Base-by-base conservation (phyloP, 148 eudicot genomes). In the Limonium bicolor region DNA sequence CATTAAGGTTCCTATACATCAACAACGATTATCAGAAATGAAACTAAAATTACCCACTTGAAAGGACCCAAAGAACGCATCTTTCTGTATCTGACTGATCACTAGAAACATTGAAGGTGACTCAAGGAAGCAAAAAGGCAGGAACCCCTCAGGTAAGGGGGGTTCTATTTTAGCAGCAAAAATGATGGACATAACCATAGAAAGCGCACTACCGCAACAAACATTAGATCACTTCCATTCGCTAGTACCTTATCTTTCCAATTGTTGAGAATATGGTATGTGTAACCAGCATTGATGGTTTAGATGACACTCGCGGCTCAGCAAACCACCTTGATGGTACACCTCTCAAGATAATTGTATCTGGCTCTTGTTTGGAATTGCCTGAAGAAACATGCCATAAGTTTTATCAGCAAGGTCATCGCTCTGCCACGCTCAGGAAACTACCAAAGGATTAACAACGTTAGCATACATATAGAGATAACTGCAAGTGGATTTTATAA, bases 251-350 rank as follows among this genome's bases (percentile, higher is more conserved):
- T 58, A 86, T 81, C 67, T 77, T 77, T 36, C 95, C 92, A 55
- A 86, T 56, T 44, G 69, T 64, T n/a, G 92, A 80, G 62, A 86
- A 70, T 21, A 86, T 86, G 16, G 92, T 77, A 62, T 86, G 95
- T 60, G 86, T 74, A 47, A 86, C 92, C 20, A 86, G 72, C 92
- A 80, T 77, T 20, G 95, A 86, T 15, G 95, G 92, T 54, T 77
- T 86, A 5, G 80, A 81, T 27, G 95, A 81, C 33, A 86, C 95
- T 34, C 82, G 73, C 6, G 95, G 69, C 74, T 86, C 95, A 8
- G 83, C 92, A 68, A 86, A 86, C 95, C 95, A 86, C 37, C 95
- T 61, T 22, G 95, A 80, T 1, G 95, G 95, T 64, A 86, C 56
- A 53, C 95, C 86, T 66, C 68, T 86, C 53, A 86, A 10, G 39